phyloP scores from a whole-genome alignment of 139 green algal genomes.

The Edaphochlamys debaryana region DNA sequence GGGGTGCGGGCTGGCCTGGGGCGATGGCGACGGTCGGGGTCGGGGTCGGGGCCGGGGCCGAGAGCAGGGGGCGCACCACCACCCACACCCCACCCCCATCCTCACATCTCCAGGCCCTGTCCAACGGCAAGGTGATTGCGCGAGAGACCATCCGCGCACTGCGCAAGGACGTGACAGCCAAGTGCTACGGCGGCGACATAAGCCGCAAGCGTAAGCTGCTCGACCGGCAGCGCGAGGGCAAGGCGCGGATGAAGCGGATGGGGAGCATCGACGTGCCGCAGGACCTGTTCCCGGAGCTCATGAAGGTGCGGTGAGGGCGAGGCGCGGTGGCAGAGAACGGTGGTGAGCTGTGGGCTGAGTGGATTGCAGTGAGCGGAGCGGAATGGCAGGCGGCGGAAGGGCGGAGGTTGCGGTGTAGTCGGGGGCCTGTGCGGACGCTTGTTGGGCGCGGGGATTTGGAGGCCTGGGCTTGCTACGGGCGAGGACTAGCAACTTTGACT shows the following conservation, averaged over 20 bases:
- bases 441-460: too few relatives aligned
- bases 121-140: constrained; percentile 75
- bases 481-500: too few relatives aligned
- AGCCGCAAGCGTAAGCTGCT: constrained; percentile 89
- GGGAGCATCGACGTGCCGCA: constrained; percentile 70
- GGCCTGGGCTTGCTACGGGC: too few relatives aligned
- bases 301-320: constrained; percentile 39
- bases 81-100: too few relatives aligned
- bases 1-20: too few relatives aligned
- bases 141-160: constrained; percentile 81
- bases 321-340: too few relatives aligned
- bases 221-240: constrained; percentile 91
- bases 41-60: too few relatives aligned
- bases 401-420: background rate
- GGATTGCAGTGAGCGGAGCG: too few relatives aligned
- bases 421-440: background rate
- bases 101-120: constrained; percentile 82
- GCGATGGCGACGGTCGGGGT: too few relatives aligned
- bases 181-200: constrained; percentile 84
- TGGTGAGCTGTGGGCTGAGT: background rate
- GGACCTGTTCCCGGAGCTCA: constrained; percentile 75
- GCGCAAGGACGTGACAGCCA: constrained; percentile 79
- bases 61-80: too few relatives aligned
- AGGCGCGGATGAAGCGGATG: constrained; percentile 82
- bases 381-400: too few relatives aligned